phyloP scores from a whole-genome alignment of 2,329 filamentous ascomycete species.

The Apiospora kogelbergensis region DNA sequence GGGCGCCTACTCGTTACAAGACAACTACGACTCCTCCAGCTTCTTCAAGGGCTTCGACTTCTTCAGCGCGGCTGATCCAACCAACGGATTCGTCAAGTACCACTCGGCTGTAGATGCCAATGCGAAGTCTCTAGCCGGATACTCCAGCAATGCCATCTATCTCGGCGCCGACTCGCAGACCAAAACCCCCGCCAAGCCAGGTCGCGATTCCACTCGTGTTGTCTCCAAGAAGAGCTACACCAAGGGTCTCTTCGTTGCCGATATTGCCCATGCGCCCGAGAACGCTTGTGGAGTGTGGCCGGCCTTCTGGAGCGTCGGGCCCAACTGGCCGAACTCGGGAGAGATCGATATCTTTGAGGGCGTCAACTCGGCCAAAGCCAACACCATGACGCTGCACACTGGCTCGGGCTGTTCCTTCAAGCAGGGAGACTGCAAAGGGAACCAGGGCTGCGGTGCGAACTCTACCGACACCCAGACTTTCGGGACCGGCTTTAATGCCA shows the following conservation, averaged over 20 bases:
- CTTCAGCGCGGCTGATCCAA: slow-evolving; percentile 64
- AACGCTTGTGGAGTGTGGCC: slow-evolving; percentile 71
- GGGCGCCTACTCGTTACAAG: slow-evolving; percentile 44
- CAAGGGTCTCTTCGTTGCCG: slow-evolving; percentile 69
- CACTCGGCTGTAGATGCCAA: slow-evolving; percentile 59
- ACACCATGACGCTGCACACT: slow-evolving; percentile 70
- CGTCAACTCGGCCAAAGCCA: slow-evolving; percentile 61
- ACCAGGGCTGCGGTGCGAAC: slow-evolving; percentile 59
- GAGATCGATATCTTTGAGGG: slow-evolving; percentile 84
- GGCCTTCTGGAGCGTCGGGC: slow-evolving; percentile 68
- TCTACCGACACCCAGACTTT: slow-evolving; percentile 55
- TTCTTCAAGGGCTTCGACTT: slow-evolving; percentile 59
- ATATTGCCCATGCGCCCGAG: slow-evolving; percentile 75
- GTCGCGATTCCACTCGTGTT: slow-evolving; percentile 71
- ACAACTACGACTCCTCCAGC: slow-evolving; percentile 51
- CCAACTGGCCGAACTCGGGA: slow-evolving; percentile 67
- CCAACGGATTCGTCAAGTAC: slow-evolving; percentile 73
- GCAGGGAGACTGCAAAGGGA: slow-evolving; percentile 57
- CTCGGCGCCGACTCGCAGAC: slow-evolving; percentile 69
- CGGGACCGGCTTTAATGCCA: slow-evolving; percentile 70
- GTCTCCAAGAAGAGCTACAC: slow-evolving; percentile 66
- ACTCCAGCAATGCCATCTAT: slow-evolving; percentile 56
- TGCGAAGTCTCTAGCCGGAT: slow-evolving; percentile 56
- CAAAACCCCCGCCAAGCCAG: slow-evolving; percentile 47
- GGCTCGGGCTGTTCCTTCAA: slow-evolving; percentile 55